Conservation (phyloP, 495 filamentous ascomycete species). For the Oleoguttula mirabilis region DNA sequence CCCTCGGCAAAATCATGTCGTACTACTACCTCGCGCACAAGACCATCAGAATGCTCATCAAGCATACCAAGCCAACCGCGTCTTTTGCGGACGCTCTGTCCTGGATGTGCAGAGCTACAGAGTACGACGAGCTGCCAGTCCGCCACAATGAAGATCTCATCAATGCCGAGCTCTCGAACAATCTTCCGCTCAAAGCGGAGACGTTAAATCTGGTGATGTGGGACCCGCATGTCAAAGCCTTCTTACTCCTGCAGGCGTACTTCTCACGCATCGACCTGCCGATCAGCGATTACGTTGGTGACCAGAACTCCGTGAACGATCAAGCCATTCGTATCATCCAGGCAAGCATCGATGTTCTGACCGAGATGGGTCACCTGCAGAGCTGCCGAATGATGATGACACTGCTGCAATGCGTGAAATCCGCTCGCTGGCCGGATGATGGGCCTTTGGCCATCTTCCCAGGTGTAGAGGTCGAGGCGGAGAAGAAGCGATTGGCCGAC, state of each 20-base stretch:
- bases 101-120: constrained; percentile 87
- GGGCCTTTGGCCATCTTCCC: constrained; percentile 69
- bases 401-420: constrained; percentile 84
- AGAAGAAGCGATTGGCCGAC: constrained; percentile 28
- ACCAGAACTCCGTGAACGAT: constrained; percentile 71
- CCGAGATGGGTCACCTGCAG: constrained; percentile 72
- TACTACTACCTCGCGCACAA: constrained; percentile 98
- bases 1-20: constrained; percentile 93
- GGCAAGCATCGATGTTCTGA: constrained; percentile 82
- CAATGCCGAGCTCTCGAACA: constrained; percentile 78
- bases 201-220: constrained; percentile 78
- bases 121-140: constrained; percentile 97
- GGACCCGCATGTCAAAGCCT: constrained; percentile 97
- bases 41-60: constrained; percentile 73
- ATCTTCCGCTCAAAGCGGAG: constrained; percentile 57
- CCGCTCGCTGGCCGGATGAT: constrained; percentile 80
- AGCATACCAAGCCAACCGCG: constrained; percentile 62
- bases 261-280: constrained; percentile 86
- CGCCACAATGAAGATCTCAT: constrained; percentile 98
- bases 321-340: constrained; percentile 92
- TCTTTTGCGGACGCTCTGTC: constrained; percentile 73
- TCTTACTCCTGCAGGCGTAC: constrained; percentile 85
- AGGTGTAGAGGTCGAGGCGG: constrained; percentile 46
- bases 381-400: constrained; percentile 67
- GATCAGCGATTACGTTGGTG: constrained; percentile 94